These are phyloP conservation scores for Penicillium macrosclerotiorum DNA, from an alignment of 495 filamentous ascomycete genomes.

Conservation along the genomic window DNA sequence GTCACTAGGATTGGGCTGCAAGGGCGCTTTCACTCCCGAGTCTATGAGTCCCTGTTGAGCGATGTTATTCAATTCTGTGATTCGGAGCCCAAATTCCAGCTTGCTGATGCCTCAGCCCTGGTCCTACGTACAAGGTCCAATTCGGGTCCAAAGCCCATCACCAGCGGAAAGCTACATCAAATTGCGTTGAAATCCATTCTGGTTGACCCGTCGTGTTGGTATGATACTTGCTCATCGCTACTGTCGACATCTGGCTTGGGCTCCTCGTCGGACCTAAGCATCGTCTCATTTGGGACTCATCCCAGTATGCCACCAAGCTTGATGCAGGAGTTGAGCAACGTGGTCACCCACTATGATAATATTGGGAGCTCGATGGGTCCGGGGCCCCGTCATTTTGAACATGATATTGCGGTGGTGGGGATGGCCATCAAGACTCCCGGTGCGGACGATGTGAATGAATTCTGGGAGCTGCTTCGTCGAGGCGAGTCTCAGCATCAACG, in stretches of 20 bases:
- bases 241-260: too few relatives aligned
- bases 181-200: too few relatives aligned
- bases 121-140: slow-evolving; percentile 30
- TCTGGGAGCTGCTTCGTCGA: slow-evolving; percentile 38
- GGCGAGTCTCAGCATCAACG: slow-evolving; percentile 33
- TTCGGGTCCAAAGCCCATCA: too few relatives aligned
- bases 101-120: slow-evolving; percentile 32
- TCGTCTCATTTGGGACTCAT: slow-evolving; percentile 45
- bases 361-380: too few relatives aligned
- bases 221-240: too few relatives aligned
- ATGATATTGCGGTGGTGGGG: slow-evolving; percentile 53
- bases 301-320: slow-evolving; percentile 40
- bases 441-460: slow-evolving; percentile 45
- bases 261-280: slow-evolving; percentile 28
- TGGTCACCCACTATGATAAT: slow-evolving; percentile 26
- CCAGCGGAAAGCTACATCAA: too few relatives aligned
- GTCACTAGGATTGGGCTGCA: slow-evolving; percentile 14
- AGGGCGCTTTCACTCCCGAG: slow-evolving; percentile 2
- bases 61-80: not conserved
- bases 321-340: slow-evolving; percentile 17
- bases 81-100: slow-evolving; percentile 12
- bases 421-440: slow-evolving; percentile 51
- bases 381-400: too few relatives aligned
- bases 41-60: too few relatives aligned
- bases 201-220: too few relatives aligned